These are phyloP conservation scores for Maudiozyma bulderi DNA, from an alignment of 805 yeast species.

Conservation along the genomic window DNA sequence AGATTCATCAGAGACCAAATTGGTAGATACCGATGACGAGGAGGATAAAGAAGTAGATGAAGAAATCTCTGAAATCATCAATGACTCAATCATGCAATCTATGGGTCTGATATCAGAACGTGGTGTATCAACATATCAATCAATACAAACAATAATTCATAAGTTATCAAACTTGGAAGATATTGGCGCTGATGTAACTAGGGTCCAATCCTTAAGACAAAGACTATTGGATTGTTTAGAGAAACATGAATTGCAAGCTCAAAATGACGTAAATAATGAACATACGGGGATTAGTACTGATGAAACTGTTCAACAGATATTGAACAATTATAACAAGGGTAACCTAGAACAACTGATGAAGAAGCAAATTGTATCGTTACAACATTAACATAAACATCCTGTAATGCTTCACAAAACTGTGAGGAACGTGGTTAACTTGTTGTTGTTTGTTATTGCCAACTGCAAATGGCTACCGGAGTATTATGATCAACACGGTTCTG, in stretches of 20 bases:
- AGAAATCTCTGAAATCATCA: constrained; percentile 4
- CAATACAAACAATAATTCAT: constrained; percentile 2
- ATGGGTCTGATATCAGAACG: constrained; percentile 5
- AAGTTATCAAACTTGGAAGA: constrained; percentile 5
- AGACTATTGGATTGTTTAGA: neutral
- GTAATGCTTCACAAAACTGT: no score
- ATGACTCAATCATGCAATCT: constrained; percentile 4
- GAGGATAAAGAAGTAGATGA: neutral
- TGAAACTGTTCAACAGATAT: neutral
- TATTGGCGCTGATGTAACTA: constrained; percentile 1
- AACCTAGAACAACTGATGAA: neutral
- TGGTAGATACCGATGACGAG: neutral
- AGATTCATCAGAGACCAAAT: neutral
- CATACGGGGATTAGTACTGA: neutral
- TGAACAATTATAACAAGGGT: neutral
- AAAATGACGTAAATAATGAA: neutral
- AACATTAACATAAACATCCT: neutral
- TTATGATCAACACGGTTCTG: no score
- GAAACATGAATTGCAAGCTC: neutral
- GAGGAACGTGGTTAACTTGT: no score
- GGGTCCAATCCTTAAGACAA: constrained; percentile 2
- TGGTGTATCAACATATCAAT: constrained; percentile 1
- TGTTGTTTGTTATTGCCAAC: no score
- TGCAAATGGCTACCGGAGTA: no score
- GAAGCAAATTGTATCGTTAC: neutral